phyloP scores from a whole-genome alignment of 2,329 filamentous ascomycete species.

The Ophiocordyceps polyrhachis-furcata region DNA sequence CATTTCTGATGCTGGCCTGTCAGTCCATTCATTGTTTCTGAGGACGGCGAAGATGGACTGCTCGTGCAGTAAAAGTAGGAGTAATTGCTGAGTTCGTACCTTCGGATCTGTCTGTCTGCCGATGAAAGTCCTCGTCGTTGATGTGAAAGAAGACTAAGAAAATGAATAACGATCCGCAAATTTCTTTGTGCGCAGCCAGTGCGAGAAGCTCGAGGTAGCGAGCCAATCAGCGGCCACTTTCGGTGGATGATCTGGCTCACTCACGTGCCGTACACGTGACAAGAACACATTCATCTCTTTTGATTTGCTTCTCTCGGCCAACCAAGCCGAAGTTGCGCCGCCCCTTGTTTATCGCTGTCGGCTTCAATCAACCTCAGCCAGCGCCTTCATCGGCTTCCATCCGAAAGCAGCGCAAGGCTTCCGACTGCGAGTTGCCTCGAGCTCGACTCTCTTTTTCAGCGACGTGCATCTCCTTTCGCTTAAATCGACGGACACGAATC shows the following conservation, averaged over 20 bases:
- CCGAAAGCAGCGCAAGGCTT: background rate
- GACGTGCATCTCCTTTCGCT: background rate
- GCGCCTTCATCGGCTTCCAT: background rate
- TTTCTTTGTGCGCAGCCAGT: slow-evolving; percentile 20
- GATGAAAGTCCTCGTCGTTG: slow-evolving; percentile 16
- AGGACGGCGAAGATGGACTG: background rate
- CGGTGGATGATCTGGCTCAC: background rate
- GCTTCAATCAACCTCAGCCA: background rate
- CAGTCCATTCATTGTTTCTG: slow-evolving; percentile 3
- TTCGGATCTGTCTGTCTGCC: slow-evolving; percentile 21
- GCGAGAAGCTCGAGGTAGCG: slow-evolving; percentile 10
- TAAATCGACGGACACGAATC: too few species aligned
- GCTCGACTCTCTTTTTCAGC: background rate
- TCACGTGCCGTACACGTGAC: slow-evolving; percentile 2
- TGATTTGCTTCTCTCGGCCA: background rate
- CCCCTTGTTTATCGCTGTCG: background rate
- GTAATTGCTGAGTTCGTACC: slow-evolving; percentile 17
- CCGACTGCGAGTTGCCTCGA: background rate
- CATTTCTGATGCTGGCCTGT: slow-evolving; percentile 18
- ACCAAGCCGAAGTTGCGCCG: background rate
- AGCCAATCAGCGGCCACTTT: slow-evolving; percentile 14
- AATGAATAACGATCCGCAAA: slow-evolving; percentile 13
- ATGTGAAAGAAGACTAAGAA: slow-evolving; percentile 9
- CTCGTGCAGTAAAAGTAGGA: slow-evolving; percentile 1
- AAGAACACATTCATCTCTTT: slow-evolving; percentile 8